Evolutionary conservation across 2,329 filamentous ascomycete species (phyloP).

Genomic region (Fusarium subtropicale): DNA sequence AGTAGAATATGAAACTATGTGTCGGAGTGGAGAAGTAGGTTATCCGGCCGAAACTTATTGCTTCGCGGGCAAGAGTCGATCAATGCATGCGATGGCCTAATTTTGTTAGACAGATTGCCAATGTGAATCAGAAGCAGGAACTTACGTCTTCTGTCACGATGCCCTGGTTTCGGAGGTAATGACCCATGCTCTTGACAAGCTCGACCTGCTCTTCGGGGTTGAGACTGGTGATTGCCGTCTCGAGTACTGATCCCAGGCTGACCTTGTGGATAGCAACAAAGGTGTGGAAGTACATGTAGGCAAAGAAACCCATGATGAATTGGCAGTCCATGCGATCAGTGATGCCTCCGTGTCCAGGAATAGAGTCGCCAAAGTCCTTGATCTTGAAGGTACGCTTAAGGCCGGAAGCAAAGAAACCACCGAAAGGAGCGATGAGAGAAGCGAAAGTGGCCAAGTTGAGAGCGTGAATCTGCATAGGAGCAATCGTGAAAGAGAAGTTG

Average conservation of each 20-base stretch:
- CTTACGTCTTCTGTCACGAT: constrained; percentile 51
- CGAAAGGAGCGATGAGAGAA: constrained; percentile 95
- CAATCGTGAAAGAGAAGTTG: constrained; percentile 76
- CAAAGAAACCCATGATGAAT: constrained; percentile 99
- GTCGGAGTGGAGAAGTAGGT: constrained; percentile 1
- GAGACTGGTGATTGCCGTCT: constrained; percentile 91
- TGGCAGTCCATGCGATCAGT: constrained; percentile 99
- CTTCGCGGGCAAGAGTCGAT: constrained; percentile 40
- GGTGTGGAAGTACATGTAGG: constrained; percentile 98
- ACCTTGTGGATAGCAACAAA: constrained; percentile 93
- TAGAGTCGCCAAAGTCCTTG: constrained; percentile 99
- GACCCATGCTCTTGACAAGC: constrained; percentile 72
- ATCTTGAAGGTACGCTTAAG: constrained; percentile 99
- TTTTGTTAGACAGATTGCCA: constrained; percentile 9
- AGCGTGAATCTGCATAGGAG: constrained; percentile 94
- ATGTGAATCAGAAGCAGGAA: neutral
- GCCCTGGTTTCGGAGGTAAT: constrained; percentile 75
- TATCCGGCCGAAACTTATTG: constrained; percentile 34
- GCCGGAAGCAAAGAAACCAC: constrained; percentile 97
- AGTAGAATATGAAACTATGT: constrained; percentile 34
- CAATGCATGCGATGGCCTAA: constrained; percentile 46
- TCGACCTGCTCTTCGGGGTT: constrained; percentile 90
- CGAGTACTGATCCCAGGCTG: constrained; percentile 86
- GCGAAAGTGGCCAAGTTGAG: constrained; percentile 92
- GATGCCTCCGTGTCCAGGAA: constrained; percentile 96